phyloP scores from a whole-genome alignment of 2,329 filamentous ascomycete species.

The Fusarium marasasianum region DNA sequence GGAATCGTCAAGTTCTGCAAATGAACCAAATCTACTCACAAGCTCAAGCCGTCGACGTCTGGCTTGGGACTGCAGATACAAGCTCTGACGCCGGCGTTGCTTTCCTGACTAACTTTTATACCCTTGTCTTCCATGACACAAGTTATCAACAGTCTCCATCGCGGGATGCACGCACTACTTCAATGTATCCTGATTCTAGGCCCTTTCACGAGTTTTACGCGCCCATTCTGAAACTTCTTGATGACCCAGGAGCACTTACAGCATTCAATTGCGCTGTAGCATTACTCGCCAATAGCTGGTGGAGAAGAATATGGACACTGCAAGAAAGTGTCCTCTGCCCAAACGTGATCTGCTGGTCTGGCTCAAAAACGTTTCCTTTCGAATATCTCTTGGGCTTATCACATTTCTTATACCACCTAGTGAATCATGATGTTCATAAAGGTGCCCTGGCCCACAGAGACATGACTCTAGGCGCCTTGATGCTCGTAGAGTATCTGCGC shows the following conservation, averaged over 20 bases:
- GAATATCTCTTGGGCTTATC: background rate
- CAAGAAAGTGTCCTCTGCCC: slow-evolving; percentile 6
- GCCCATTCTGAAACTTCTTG: background rate
- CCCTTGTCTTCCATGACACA: background rate
- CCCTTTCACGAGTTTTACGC: background rate
- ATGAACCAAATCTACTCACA: slow-evolving; percentile 10
- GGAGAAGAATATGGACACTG: slow-evolving; percentile 15
- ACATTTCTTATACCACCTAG: background rate
- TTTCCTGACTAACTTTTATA: background rate
- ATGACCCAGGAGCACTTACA: background rate
- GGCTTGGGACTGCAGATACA: background rate
- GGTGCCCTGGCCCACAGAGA: background rate
- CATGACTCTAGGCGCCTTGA: background rate
- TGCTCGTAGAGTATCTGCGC: background rate
- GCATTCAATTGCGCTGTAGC: background rate
- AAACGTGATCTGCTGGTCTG: slow-evolving; percentile 5
- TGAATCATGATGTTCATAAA: background rate
- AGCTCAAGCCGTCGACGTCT: background rate
- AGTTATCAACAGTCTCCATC: background rate
- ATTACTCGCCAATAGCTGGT: background rate
- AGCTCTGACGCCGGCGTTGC: background rate
- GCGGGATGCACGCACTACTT: background rate
- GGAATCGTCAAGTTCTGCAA: background rate
- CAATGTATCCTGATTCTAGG: background rate
- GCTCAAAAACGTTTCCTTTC: background rate